Conservation (phyloP, 768 basidiomycete genomes). For the Glaciozyma antarctica region DNA sequence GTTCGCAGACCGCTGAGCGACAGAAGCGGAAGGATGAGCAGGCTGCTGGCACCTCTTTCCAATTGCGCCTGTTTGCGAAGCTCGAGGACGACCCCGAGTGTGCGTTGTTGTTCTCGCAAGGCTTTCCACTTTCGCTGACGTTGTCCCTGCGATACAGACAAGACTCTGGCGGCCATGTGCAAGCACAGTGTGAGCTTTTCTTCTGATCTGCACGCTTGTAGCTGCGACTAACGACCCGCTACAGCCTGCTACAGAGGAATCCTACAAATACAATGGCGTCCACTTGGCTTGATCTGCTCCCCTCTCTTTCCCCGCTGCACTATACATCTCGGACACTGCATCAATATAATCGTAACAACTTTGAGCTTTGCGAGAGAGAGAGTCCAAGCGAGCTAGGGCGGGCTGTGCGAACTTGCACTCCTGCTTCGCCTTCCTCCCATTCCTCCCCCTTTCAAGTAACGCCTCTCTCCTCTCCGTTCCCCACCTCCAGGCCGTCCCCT, state of each 20-base stretch:
- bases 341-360: too few relatives aligned
- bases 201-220: not conserved
- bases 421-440: too few relatives aligned
- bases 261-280: too few relatives aligned
- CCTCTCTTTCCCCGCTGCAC: too few relatives aligned
- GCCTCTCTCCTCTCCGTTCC: too few relatives aligned
- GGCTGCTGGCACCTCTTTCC: slow-evolving; percentile 62
- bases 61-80: slow-evolving; percentile 64
- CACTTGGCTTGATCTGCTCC: too few relatives aligned
- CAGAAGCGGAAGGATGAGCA: slow-evolving; percentile 74
- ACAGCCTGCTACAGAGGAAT: too few relatives aligned
- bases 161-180: slow-evolving; percentile 2
- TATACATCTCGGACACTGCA: too few relatives aligned
- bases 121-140: not conserved
- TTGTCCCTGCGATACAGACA: not conserved
- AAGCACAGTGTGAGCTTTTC: slow-evolving; percentile 4
- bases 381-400: not conserved
- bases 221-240: too few relatives aligned
- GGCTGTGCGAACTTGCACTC: not conserved
- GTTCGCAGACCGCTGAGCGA: slow-evolving; percentile 72
- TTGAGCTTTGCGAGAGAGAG: not conserved
- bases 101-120: slow-evolving; percentile 40
- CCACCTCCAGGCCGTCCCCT: too few relatives aligned
- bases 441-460: too few relatives aligned
- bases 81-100: slow-evolving; percentile 64